Conservation (phyloP, 2,329 filamentous ascomycete genomes). For the Daldinia sp. region DNA sequence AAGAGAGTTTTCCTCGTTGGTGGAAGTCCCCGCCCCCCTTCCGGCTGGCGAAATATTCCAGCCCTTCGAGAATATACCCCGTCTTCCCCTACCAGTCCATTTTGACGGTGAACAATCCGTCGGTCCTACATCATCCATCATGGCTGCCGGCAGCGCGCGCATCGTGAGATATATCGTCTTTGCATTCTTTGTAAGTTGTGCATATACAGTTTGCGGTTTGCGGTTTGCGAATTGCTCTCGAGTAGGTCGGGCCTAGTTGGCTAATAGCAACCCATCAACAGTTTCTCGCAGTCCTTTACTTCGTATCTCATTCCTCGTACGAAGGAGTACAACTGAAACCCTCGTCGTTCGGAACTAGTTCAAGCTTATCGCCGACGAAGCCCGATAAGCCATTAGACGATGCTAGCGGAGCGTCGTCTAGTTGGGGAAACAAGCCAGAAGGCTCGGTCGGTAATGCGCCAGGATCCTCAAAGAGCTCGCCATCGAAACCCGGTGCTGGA, state of each 20-base stretch:
- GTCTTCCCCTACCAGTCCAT: slow-evolving; percentile 14
- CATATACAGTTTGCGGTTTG: not conserved
- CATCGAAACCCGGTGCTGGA: slow-evolving; percentile 39
- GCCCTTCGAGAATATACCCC: slow-evolving; percentile 11
- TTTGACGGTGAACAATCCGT: slow-evolving; percentile 21
- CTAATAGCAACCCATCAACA: slow-evolving; percentile 44
- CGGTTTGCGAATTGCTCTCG: not conserved
- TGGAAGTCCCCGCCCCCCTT: slow-evolving; percentile 29
- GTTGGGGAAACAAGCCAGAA: slow-evolving; percentile 38
- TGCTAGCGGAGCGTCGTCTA: slow-evolving; percentile 39
- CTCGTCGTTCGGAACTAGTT: slow-evolving; percentile 41
- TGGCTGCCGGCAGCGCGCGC: slow-evolving; percentile 75
- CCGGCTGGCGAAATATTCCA: slow-evolving; percentile 27
- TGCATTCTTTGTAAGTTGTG: slow-evolving; percentile 77
- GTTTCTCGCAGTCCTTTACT: slow-evolving; percentile 79
- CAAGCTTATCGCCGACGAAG: slow-evolving; percentile 48
- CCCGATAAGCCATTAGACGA: slow-evolving; percentile 35
- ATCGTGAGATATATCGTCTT: slow-evolving; percentile 82
- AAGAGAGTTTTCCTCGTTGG: slow-evolving; percentile 33
- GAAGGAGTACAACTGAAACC: slow-evolving; percentile 58
- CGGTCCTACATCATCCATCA: slow-evolving; percentile 46
- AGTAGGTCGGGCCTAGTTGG: slow-evolving; percentile 19
- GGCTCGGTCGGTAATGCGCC: slow-evolving; percentile 35
- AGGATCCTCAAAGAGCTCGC: slow-evolving; percentile 41
- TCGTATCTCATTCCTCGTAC: slow-evolving; percentile 71